Evolutionary conservation across 1,284 basidiomycete genomes (phyloP).

Genomic region (Ustilago curta): DNA sequence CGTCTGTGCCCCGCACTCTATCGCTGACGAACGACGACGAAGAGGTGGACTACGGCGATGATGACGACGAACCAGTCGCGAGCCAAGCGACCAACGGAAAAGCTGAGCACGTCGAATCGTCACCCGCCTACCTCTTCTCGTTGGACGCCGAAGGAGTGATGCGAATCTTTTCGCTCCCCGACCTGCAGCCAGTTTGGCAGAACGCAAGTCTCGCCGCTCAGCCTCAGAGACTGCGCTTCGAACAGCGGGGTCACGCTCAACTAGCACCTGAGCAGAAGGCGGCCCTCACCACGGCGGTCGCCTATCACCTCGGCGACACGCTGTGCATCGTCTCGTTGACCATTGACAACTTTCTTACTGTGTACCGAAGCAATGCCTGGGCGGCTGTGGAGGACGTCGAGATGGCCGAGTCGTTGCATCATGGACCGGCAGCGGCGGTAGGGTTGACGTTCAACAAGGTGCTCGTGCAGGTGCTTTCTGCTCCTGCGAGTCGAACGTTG

Average conservation of each 20-base stretch:
- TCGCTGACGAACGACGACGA: slow-evolving; percentile 38
- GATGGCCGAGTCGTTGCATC: background rate
- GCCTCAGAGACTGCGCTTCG: slow-evolving; percentile 34
- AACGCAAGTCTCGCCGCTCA: slow-evolving; percentile 31
- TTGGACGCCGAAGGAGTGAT: slow-evolving; percentile 11
- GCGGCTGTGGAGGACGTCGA: slow-evolving; percentile 4
- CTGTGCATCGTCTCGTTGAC: slow-evolving; percentile 53
- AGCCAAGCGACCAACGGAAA: slow-evolving; percentile 1
- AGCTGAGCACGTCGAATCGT: background rate
- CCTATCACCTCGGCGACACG: slow-evolving; percentile 52
- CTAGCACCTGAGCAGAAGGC: slow-evolving; percentile 31
- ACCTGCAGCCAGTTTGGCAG: slow-evolving; percentile 33
- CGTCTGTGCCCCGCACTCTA: background rate
- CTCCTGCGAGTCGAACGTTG: slow-evolving; percentile 19
- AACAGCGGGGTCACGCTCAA: slow-evolving; percentile 16
- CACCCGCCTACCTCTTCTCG: slow-evolving; percentile 30
- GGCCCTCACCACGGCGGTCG: slow-evolving; percentile 11
- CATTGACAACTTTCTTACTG: slow-evolving; percentile 45
- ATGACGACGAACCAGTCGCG: slow-evolving; percentile 24
- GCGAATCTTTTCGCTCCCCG: slow-evolving; percentile 48
- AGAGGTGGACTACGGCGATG: slow-evolving; percentile 62
- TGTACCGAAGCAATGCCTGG: slow-evolving; percentile 39
- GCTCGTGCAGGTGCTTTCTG: slow-evolving; percentile 26
- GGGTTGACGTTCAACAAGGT: slow-evolving; percentile 47
- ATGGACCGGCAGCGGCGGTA: background rate